Evolutionary conservation across 2,329 filamentous ascomycete species (phyloP), one percentile per base, ranked within the genome.

Genomic region (Aspergillus melleus): DNA sequence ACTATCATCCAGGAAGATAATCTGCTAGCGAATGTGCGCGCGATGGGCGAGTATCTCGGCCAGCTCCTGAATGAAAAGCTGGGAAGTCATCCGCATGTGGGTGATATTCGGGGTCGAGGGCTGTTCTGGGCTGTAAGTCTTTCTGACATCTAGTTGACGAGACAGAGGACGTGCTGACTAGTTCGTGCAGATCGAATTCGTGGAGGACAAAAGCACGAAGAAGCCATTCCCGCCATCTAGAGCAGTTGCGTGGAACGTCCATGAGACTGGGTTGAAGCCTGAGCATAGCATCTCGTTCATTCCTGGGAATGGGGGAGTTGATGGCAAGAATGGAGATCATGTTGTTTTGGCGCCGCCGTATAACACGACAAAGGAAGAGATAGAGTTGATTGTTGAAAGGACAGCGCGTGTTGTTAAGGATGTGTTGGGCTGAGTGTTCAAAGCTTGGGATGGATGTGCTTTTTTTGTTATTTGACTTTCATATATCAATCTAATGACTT

Each of bases 311-410:
- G 84, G 83, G 3, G 79, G 79, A 2, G 77, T 74, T 2, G 80
- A 86, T 66, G 84, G 84, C 9, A 69, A 67, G 12, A 71, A 71
- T 29, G 84, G 84, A 4, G 84, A 86, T 66, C 81, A 84, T 67
- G 75, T 85, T 52, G 72, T 86, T 29, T 64, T 86, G 46, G 79
- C 82, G 0, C 84, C 84, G 2, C 76, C 83, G 2, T 87, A 81
- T 69, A 84, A 79, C 57, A 74, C 81, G 47, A 82, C 77, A 0
- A 69, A 76, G 10, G 74, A 69, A 3, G 82, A 85, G 10, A 71
- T 86, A 29, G 75, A 79, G 12, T 60, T 71, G 49, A 81, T 86
- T 44, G 82, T 83, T n/a, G 72, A 80, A 19, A 73, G 73, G 0
- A 74, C 80, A 1, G 71, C 65, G 30, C 62, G 64, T 10, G 77